These are phyloP conservation scores for Sparassis latifolia DNA, from an alignment of 1,284 basidiomycete genomes.

Conservation along the genomic window DNA sequence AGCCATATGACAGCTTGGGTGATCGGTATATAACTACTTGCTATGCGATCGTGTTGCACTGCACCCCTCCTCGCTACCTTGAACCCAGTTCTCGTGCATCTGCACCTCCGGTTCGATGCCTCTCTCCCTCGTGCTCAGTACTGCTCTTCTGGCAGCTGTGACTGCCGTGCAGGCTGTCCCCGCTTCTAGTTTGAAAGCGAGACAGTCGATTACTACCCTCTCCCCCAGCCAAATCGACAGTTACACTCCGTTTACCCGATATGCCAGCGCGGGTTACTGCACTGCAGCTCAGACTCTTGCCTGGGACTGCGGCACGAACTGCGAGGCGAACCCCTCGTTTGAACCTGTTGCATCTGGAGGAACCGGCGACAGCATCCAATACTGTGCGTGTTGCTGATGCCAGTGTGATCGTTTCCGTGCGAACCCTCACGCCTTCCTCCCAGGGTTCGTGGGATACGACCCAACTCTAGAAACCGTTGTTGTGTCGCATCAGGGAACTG, in stretches of 20 bases:
- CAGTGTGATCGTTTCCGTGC: constrained; percentile 11
- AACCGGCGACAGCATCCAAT: constrained; percentile 44
- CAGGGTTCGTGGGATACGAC: constrained; percentile 43
- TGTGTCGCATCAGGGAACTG: constrained; percentile 49
- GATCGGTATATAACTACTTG: no score
- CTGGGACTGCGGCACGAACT: constrained; percentile 54
- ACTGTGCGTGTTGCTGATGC: constrained; percentile 28
- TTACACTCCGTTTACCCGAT: constrained; percentile 48
- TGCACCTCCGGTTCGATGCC: no score
- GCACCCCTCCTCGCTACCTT: no score
- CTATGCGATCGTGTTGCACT: no score
- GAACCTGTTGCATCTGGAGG: constrained; percentile 54
- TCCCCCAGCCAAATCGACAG: constrained; percentile 33
- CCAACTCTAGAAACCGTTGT: constrained; percentile 37
- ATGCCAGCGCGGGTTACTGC: constrained; percentile 53
- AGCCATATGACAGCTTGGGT: no score
- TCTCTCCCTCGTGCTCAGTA: not conserved
- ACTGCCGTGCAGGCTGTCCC: not conserved
- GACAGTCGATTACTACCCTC: constrained; percentile 33
- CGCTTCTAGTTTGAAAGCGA: not conserved
- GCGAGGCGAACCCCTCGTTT: constrained; percentile 47
- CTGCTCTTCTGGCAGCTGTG: not conserved
- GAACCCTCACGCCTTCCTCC: constrained; percentile 10
- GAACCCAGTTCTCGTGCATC: no score
- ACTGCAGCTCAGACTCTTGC: constrained; percentile 32